Conservation (phyloP, 345 rosid species). For the Pelargonium nanum region DNA sequence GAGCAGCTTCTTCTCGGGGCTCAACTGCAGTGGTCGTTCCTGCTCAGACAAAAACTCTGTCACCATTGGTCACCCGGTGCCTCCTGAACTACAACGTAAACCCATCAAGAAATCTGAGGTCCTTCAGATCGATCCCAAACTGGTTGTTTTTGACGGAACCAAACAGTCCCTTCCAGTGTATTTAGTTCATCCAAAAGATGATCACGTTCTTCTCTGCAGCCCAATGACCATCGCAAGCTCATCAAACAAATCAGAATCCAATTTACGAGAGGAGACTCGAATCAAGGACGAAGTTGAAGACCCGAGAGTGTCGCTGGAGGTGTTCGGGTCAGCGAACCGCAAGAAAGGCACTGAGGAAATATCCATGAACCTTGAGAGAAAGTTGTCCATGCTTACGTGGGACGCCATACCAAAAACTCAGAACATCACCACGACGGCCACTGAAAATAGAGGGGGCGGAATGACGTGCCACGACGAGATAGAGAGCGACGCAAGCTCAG, state of each 20-base stretch:
- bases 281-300: conserved; percentile 17
- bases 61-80: conserved; percentile 7
- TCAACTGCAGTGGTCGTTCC: conserved; percentile 34
- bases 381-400: conserved; percentile 59
- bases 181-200: conserved; percentile 12
- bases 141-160: conserved; percentile 10
- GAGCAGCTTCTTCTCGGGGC: conserved; percentile 27
- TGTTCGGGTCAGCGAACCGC: conserved; percentile 11
- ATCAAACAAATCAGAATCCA: conserved; percentile 5
- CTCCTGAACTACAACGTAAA: conserved; percentile 11
- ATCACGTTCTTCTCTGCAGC: conserved; percentile 11
- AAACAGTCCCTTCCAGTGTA: conserved; percentile 16
- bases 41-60: conserved; percentile 44
- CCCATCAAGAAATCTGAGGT: conserved; percentile 10
- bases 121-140: conserved; percentile 12
- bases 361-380: conserved; percentile 40
- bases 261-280: conserved; percentile 2
- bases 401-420: conserved; percentile 52
- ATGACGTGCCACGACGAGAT: conserved; percentile 34
- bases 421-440: conserved; percentile 13
- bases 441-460: conserved; percentile 11
- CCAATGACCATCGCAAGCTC: conserved; percentile 22
- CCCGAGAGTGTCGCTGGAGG: conserved; percentile 34
- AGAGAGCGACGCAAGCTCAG: conserved; percentile 56
- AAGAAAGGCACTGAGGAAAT: conserved; percentile 12